Evolutionary conservation across 768 basidiomycete genomes (phyloP), one percentile per base, ranked within the genome.

Genomic region (Boletus tomentosulus): DNA sequence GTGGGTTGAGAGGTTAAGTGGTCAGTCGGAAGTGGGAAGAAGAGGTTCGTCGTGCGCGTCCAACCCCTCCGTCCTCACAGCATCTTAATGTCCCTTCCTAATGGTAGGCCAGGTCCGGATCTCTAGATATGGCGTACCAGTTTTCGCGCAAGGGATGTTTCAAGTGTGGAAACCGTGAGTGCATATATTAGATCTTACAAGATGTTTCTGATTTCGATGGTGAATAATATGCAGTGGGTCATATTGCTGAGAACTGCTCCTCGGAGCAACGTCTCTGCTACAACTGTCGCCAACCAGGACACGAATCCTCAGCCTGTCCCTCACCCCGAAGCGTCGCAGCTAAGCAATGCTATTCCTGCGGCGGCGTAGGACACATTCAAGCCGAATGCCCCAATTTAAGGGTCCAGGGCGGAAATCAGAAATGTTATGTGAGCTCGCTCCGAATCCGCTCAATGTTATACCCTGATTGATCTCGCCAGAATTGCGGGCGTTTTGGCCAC

Each of bases 251-350:
- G 78, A 89, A 87, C 64, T 96, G 92, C 69, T 81, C 90, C 44
- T 90, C 89, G 58, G 88, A 89, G 64, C 84, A 89, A 69, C 84
- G 91, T 63, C 81, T 96, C 55, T 96, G 93, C 74, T 96, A 93
- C 75, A 96, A 95, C 69, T 96, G 93, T 71, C 85, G 90, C 60
- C 89, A 93, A 68, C 88, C 92, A n/a, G 93, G 93, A 38, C 93
- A 95, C 63, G 92, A 95, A 71, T 92, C 89, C 19, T 86, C 89
- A 51, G 84, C 87, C 51, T 95, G 93, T 69, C 87, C 91, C 38
- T 83, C 84, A 60, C 92, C 92, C 37, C 82, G 90, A 57, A 86
- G 84, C 38, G 87, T 86, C 43, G 80, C 88, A 47, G 83, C 87
- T 30, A 94, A 92, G 73, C 91, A 95, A 71, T 96, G 93, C 69